These are phyloP conservation scores for Podosphaera aphanis DNA, from an alignment of 2,329 filamentous ascomycete species.

Conservation along the genomic window DNA sequence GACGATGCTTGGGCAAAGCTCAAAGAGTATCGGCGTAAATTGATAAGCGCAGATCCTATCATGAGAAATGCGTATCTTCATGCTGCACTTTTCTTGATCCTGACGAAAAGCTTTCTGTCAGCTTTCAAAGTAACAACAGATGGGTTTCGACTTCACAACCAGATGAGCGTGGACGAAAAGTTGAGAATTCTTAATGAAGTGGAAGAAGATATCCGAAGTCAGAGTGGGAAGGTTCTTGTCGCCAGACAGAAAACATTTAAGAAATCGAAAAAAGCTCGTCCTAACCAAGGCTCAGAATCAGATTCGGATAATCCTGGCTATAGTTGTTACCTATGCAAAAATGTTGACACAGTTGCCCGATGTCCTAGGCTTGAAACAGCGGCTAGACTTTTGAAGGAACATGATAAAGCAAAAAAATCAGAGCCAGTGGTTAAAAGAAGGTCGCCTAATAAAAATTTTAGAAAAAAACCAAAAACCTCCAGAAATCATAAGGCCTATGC, in stretches of 20 bases:
- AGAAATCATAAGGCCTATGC: background rate
- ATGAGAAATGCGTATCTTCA: background rate
- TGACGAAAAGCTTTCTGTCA: background rate
- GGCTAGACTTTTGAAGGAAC: background rate
- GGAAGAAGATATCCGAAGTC: background rate
- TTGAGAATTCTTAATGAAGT: background rate
- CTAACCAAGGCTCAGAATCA: background rate
- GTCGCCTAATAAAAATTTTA: background rate
- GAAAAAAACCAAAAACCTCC: background rate
- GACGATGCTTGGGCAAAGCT: background rate
- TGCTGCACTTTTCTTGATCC: background rate
- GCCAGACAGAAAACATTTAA: background rate
- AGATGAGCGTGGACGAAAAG: background rate
- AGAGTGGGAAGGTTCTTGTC: background rate
- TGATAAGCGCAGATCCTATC: background rate
- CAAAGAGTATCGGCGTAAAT: background rate
- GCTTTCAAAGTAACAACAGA: background rate
- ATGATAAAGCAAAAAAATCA: background rate
- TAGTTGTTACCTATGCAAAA: background rate
- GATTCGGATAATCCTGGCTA: background rate
- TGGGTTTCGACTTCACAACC: background rate
- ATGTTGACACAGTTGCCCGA: too few relatives aligned
- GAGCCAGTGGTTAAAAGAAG: background rate
- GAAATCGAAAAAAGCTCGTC: background rate
- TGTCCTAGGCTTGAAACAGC: too few relatives aligned